Conservation (phyloP, 306 rosid species). For the Fragaria ananassa region DNA sequence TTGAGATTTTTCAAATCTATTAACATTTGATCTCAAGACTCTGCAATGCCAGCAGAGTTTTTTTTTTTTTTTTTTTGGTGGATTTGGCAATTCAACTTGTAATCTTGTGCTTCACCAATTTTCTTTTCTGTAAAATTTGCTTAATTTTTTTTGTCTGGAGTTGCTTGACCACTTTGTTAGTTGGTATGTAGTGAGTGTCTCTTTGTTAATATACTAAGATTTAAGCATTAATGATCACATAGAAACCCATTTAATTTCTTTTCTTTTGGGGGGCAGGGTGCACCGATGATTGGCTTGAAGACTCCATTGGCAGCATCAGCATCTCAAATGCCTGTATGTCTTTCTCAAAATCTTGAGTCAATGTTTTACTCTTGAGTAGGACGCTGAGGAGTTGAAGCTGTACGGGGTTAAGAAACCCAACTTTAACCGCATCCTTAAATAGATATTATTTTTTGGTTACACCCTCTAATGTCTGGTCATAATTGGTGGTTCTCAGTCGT, state of each 20-base stretch:
- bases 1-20: background rate
- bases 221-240: slow-evolving; percentile 4
- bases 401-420: background rate
- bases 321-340: slow-evolving; percentile 68
- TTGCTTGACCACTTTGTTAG: background rate
- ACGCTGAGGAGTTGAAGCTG: background rate
- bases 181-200: background rate
- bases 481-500: background rate
- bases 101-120: too few species aligned
- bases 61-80: background rate
- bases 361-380: background rate
- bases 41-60: background rate
- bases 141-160: background rate
- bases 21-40: background rate
- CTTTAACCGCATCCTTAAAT: background rate
- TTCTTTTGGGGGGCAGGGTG: slow-evolving; percentile 49
- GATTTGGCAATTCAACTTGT: background rate
- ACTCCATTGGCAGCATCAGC: slow-evolving; percentile 47
- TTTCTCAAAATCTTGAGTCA: slow-evolving; percentile 22
- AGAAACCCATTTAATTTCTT: slow-evolving; percentile 26
- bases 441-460: background rate
- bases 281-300: slow-evolving; percentile 66
- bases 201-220: background rate
- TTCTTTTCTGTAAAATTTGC: background rate
- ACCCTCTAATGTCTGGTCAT: background rate